Percentiles rank a stretch among this genome's conserved stretches.
These are phyloP conservation scores for Metarhizium brunneum DNA, from an alignment of 2,329 filamentous ascomycete genomes.

Conservation along the genomic window DNA sequence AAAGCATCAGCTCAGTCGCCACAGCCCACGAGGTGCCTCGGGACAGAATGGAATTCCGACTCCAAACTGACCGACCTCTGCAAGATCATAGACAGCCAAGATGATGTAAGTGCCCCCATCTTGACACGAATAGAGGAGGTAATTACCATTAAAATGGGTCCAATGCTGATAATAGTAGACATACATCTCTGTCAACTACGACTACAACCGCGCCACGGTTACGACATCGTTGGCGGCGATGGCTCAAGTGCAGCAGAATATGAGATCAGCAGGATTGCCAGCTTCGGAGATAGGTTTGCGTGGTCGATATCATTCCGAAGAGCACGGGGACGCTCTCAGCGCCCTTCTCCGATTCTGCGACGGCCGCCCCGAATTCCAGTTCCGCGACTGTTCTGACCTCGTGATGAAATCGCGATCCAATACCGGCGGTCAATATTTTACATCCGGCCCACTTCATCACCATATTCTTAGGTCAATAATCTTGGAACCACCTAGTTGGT, in stretches of 20 bases:
- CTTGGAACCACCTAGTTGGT: conserved; percentile 52
- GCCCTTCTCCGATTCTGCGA: neutral
- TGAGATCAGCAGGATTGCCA: neutral
- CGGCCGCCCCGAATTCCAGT: neutral
- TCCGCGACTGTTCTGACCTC: neutral
- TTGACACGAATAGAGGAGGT: neutral
- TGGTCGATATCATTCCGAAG: neutral
- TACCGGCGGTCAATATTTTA: neutral
- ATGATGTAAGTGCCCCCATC: neutral
- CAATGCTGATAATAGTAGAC: neutral
- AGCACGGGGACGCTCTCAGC: neutral
- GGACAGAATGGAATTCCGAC: neutral
- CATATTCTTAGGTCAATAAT: neutral
- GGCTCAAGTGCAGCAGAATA: neutral
- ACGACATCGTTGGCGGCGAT: neutral
- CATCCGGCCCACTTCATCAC: neutral
- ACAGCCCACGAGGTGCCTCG: neutral
- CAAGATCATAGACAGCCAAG: neutral
- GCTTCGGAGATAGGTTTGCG: neutral
- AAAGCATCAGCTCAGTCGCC: neutral
- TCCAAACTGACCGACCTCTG: neutral
- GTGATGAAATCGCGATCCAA: neutral
- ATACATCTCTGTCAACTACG: neutral
- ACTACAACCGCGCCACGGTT: neutral
- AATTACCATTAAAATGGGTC: neutral